These are phyloP conservation scores for Nematocida parisii DNA, from an alignment of 371 early-diverging fungal species.

Conservation along the genomic window DNA sequence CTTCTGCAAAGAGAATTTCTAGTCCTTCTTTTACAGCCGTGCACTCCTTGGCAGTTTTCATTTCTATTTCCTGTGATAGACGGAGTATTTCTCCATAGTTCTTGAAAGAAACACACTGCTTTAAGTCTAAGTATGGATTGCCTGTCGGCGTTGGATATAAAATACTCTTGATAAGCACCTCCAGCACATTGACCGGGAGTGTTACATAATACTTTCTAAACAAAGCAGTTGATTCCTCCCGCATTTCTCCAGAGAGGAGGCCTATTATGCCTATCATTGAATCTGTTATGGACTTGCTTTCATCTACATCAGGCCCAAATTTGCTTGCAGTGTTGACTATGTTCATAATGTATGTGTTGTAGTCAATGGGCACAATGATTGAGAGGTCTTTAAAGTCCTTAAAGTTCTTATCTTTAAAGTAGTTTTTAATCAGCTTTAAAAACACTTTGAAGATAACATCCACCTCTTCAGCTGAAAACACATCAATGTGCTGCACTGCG, in stretches of 20 bases:
- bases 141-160: neutral
- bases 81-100: slow-evolving; percentile 8
- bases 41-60: slow-evolving; percentile 44
- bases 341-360: neutral
- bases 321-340: neutral
- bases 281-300: neutral
- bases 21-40: slow-evolving; percentile 23
- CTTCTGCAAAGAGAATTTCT: slow-evolving; percentile 6
- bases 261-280: neutral
- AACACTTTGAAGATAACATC: slow-evolving; percentile 3
- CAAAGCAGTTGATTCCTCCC: slow-evolving; percentile 3
- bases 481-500: neutral
- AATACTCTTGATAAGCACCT: slow-evolving; percentile 24
- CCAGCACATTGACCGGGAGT: slow-evolving; percentile 1
- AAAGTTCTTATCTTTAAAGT: neutral
- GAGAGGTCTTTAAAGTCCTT: slow-evolving; percentile 12
- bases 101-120: slow-evolving; percentile 7
- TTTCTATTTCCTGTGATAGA: neutral
- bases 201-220: slow-evolving; percentile 16
- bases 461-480: neutral
- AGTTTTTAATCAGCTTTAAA: neutral
- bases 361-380: neutral
- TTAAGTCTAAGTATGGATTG: slow-evolving; percentile 26
- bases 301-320: neutral
- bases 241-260: neutral